Conservation (phyloP, 1,139 yeast species). For the Geotrichum histeridarum region DNA sequence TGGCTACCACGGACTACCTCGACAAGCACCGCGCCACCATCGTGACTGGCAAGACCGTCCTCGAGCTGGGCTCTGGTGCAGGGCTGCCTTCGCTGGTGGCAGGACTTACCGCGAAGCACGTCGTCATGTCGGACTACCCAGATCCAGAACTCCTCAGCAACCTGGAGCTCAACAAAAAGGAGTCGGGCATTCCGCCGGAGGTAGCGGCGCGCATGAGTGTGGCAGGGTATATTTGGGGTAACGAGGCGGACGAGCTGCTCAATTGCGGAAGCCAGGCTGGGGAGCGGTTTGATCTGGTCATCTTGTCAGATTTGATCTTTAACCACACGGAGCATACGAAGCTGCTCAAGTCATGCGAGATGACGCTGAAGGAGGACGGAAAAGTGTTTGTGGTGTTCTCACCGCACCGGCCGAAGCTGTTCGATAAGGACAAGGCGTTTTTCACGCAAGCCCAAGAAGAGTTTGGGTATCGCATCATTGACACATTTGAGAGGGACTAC, state of each 20-base stretch:
- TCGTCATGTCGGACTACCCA: slow-evolving; percentile 85
- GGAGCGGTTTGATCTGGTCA: slow-evolving; percentile 69
- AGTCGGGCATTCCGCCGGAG: slow-evolving; percentile 3
- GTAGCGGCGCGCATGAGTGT: slow-evolving; percentile 39
- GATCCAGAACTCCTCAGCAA: slow-evolving; percentile 76
- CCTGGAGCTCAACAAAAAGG: slow-evolving; percentile 41
- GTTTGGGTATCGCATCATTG: slow-evolving; percentile 55
- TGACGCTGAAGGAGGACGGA: slow-evolving; percentile 56
- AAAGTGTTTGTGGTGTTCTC: slow-evolving; percentile 82
- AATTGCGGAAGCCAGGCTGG: neutral
- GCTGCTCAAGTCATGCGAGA: slow-evolving; percentile 62
- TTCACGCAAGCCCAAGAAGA: slow-evolving; percentile 64
- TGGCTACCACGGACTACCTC: slow-evolving; percentile 72
- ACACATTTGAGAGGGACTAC: slow-evolving; percentile 72
- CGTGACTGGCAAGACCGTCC: slow-evolving; percentile 55
- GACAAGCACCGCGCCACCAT: slow-evolving; percentile 56
- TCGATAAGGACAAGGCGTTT: slow-evolving; percentile 66
- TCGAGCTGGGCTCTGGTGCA: slow-evolving; percentile 92
- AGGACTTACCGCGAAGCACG: slow-evolving; percentile 59
- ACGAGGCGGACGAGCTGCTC: slow-evolving; percentile 49
- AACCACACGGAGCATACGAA: slow-evolving; percentile 89
- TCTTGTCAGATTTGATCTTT: slow-evolving; percentile 83
- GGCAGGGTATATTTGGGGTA: slow-evolving; percentile 90
- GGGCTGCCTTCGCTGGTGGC: slow-evolving; percentile 79
- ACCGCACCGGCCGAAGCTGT: slow-evolving; percentile 81